Evolutionary conservation across 148 eudicot genomes (phyloP).

Genomic region (Vaccinium darrowii): DNA sequence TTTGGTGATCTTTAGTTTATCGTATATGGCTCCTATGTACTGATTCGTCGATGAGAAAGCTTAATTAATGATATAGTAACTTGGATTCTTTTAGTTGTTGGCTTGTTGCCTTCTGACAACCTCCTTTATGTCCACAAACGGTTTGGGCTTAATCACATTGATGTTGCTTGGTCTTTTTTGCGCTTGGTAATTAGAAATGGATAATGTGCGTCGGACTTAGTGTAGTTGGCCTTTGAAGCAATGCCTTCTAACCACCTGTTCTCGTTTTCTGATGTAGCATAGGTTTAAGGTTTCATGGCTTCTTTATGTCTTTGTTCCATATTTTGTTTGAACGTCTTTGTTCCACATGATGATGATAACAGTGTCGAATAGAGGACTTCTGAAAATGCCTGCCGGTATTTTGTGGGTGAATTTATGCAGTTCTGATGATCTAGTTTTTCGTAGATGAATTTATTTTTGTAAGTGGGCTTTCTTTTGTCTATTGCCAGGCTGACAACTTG

Average conservation of each 20-base stretch:
- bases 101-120: neutral
- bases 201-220: neutral
- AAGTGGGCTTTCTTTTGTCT: neutral
- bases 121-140: neutral
- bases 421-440: neutral
- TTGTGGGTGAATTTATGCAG: neutral
- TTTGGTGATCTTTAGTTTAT: neutral
- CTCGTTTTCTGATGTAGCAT: neutral
- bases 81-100: neutral
- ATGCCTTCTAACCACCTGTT: neutral
- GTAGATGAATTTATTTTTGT: neutral
- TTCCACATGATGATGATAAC: neutral
- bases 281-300: neutral
- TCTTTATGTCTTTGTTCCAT: neutral
- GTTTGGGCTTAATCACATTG: neutral
- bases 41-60: neutral
- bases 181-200: neutral
- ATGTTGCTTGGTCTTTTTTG: neutral
- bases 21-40: neutral
- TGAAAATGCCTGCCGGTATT: neutral
- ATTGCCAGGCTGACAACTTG: constrained; percentile 76
- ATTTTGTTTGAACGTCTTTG: no score
- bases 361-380: neutral
- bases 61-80: neutral
- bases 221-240: neutral